Percentiles rank a stretch among this genome's conserved stretches.
Conservation (phyloP, 169 alveolate genomes). For the Plasmodium coatneyi region DNA sequence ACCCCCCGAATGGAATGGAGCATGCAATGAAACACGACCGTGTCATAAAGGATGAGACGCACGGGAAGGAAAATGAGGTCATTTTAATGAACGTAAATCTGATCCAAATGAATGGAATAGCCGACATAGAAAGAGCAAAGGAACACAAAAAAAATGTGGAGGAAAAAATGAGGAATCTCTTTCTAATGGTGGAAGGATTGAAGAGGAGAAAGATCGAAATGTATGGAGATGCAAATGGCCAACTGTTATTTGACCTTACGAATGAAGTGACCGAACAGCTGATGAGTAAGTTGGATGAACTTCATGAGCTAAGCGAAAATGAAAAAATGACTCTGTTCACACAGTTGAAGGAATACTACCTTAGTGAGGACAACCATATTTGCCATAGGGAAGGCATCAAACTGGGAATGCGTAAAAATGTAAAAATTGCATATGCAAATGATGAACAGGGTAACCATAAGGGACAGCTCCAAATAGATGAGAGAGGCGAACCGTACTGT, state of each 20-base stretch:
- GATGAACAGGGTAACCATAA: neutral
- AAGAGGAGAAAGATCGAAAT: neutral
- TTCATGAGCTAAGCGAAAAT: neutral
- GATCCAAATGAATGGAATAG: neutral
- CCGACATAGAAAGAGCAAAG: constrained; percentile 5
- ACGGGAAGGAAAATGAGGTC: neutral
- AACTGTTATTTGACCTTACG: neutral
- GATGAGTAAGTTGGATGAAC: neutral
- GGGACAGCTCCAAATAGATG: neutral
- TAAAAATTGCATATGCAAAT: neutral
- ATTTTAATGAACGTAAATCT: constrained; percentile 1
- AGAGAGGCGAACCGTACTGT: neutral
- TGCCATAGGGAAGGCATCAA: neutral
- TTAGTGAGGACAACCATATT: neutral
- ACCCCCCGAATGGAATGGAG: neutral
- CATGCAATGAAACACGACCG: neutral
- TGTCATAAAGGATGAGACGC: neutral
- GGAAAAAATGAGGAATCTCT: neutral
- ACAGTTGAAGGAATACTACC: constrained; percentile 18
- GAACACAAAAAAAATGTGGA: constrained; percentile 3
- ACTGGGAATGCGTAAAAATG: neutral
- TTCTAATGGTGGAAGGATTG: constrained; percentile 9
- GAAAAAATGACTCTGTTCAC: constrained; percentile 4
- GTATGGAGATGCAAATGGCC: neutral
- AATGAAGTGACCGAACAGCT: neutral